phyloP scores from a whole-genome alignment of 768 basidiomycete species.

The Saitozyma sp. region DNA sequence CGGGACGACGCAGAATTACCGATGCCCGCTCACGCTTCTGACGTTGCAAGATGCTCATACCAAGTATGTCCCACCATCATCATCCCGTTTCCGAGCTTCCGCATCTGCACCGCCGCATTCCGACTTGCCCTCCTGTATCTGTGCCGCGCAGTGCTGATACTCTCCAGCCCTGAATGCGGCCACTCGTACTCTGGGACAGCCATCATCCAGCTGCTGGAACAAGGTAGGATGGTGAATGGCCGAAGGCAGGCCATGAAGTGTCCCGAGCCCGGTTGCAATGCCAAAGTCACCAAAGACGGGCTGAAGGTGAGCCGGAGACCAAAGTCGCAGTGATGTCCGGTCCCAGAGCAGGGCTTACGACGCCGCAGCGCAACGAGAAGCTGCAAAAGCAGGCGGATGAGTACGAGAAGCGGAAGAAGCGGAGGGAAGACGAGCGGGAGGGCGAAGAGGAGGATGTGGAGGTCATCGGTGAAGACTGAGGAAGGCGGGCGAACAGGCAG shows the following conservation, averaged over 20 bases:
- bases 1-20: conserved; percentile 77
- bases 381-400: conserved; percentile 25
- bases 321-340: not conserved
- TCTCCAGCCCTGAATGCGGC: conserved; percentile 63
- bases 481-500: no score
- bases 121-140: conserved; percentile 8
- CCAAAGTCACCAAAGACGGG: conserved; percentile 31
- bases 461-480: conserved; percentile 7
- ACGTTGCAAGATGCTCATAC: conserved; percentile 72
- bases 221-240: not conserved
- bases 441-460: conserved; percentile 20
- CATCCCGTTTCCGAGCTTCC: conserved; percentile 82
- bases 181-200: conserved; percentile 80
- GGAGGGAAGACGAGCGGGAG: conserved; percentile 15
- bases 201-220: conserved; percentile 64
- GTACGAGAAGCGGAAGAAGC: conserved; percentile 9
- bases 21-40: conserved; percentile 75
- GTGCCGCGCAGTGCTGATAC: not conserved
- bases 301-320: conserved; percentile 35
- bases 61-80: conserved; percentile 60
- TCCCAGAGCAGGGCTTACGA: no score
- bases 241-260: conserved; percentile 29
- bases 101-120: not conserved
- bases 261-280: conserved; percentile 49
- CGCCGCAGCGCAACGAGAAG: conserved; percentile 13